Evolutionary conservation across 139 green algal species (phyloP), one percentile per base, ranked within the genome.

Genomic region (Picochlorum sp.): DNA sequence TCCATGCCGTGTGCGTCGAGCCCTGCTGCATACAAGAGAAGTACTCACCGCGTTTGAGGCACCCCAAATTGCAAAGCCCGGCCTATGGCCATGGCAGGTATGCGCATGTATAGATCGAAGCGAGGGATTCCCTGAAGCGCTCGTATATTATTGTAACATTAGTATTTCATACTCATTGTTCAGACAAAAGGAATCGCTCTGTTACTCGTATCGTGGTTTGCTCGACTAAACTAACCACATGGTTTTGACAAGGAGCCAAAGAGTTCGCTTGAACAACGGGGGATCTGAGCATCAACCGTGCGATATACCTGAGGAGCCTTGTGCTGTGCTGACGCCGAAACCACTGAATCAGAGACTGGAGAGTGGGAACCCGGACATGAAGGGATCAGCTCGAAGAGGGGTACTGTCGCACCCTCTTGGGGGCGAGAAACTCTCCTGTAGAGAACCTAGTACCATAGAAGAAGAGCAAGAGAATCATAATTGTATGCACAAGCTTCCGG

Each of bases 401-500:
- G 66, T 59, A 34, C 52, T 60, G 30, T 69, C 72, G 15, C 72
- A 78, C 47, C 66, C 45, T 37, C 45, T 78, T 24, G 57, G 64
- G 1, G 60, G 68, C 32, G 4, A 52, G 47, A 21, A 54, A 13
- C n/a, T 13, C 11, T 26, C 47, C n/a, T 20, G 15, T 54, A 20
- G n/a, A 54, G 47, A 54, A 54, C 6, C 47, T 24, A 21, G 47
- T 26, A 6, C 47, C 4, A 54, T 20, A 26, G 3, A 20, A 20
- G 47, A 54, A 41, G 34, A 41, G 34, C 47, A 54, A 54, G n/a
- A 54, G 47, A 26, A 54, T 26, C n/a, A 54, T 54, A 54, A 21
- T 26, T 54, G 47, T 13, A 21, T 20, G 18, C 51, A 60, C 26
- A 79, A 79, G 62, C 70, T 80, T 59, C 77, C 77, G 1, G 66